Evolutionary conservation across 176 grass and related monocot species (phyloP), one percentile per base, ranked within the genome.

Genomic region (Triticum monococcum): DNA sequence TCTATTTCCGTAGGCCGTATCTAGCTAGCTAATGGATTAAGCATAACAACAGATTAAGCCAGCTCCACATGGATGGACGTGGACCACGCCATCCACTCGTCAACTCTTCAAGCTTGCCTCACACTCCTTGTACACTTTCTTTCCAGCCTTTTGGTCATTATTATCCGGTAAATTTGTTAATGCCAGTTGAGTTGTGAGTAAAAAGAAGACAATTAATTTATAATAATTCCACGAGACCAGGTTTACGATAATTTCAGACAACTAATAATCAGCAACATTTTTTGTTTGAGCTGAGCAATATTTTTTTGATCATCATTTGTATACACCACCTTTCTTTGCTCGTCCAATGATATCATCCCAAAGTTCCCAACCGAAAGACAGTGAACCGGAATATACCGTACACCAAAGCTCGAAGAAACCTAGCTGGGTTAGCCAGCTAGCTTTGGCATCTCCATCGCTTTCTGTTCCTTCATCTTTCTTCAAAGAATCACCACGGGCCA

Each of bases 401-500:
- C 87, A 67, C 88, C 48, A 68, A 46, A 1, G 20, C 69, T 36
- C 62, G 13, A 89, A 76, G 88, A 75, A 89, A 37, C 57, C 32
- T 80, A 13, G 69, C 45, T 78, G 9, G 7, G 20, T 7, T 52
- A 40, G 45, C 45, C 0, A 45, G 3, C 41, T 14, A 48, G 31
- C 61, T 57, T 85, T 75, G 33, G 68, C 33, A 75, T 76, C 60
- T 52, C 45, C 41, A 28, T 76, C 52, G 57, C 67, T 68, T 72
- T 72, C 72, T 70, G n/a, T 93, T 88, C 86, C 77, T 79, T 94
- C 45, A 36, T 17, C 5, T 13, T 12, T 86, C 86, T n/a, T 89
- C 89, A 91, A 94, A 46, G 90, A 89, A 91, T 88, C 89, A 69
- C 31, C 62, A 54, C 50, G 50, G 16, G 16, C 50, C 50, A 54